Conservation (phyloP, 2,329 filamentous ascomycete species). For the Colletotrichum sp. region DNA sequence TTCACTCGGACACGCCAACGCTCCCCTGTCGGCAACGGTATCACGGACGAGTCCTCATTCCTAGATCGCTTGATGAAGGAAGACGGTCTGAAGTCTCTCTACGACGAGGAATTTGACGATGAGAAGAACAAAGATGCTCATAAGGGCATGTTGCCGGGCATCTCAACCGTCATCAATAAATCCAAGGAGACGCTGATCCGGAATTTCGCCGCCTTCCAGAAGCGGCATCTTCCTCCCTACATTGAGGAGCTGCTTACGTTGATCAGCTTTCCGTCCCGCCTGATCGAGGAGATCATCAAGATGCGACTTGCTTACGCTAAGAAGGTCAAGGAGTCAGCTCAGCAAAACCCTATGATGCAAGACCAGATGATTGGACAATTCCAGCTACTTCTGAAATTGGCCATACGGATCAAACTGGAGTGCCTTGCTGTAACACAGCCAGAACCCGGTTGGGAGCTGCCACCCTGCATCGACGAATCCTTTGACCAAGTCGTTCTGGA, state of each 20-base stretch:
- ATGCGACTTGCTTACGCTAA: slow-evolving; percentile 90
- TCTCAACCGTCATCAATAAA: slow-evolving; percentile 88
- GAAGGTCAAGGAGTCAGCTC: slow-evolving; percentile 93
- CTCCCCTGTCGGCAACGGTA: slow-evolving; percentile 72
- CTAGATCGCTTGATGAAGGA: slow-evolving; percentile 95
- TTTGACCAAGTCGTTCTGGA: slow-evolving; percentile 93
- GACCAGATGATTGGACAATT: slow-evolving; percentile 99
- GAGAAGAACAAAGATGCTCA: slow-evolving; percentile 41
- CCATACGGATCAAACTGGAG: slow-evolving; percentile 89
- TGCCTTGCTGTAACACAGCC: slow-evolving; percentile 84
- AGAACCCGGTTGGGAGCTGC: slow-evolving; percentile 92
- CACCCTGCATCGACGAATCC: slow-evolving; percentile 94
- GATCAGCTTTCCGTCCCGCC: slow-evolving; percentile 94
- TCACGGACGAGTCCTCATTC: slow-evolving; percentile 91
- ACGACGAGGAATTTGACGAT: slow-evolving; percentile 64
- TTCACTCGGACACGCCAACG: slow-evolving; percentile 78
- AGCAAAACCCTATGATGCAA: slow-evolving; percentile 91
- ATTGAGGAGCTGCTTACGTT: slow-evolving; percentile 95
- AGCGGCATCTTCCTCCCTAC: slow-evolving; percentile 91
- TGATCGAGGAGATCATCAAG: slow-evolving; percentile 96
- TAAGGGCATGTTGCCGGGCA: slow-evolving; percentile 82
- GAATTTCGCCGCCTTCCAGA: slow-evolving; percentile 83
- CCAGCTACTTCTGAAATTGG: slow-evolving; percentile 88
- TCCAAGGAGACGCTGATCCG: slow-evolving; percentile 90
- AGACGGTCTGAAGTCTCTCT: slow-evolving; percentile 89